Conservation (phyloP, 1,284 basidiomycete genomes). For the Tilletia horrida region DNA sequence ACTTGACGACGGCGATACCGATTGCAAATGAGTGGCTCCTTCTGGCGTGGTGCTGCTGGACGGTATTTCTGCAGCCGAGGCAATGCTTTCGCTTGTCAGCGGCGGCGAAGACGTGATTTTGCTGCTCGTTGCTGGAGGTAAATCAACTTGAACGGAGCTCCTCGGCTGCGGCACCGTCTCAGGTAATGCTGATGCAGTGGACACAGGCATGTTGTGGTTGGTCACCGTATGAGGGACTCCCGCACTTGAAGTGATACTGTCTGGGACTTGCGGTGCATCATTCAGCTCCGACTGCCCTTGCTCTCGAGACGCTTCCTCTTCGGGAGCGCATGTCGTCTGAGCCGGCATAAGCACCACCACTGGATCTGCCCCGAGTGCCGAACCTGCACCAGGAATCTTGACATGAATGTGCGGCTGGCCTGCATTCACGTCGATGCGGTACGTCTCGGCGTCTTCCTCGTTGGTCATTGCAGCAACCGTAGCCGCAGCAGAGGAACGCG, state of each 20-base stretch:
- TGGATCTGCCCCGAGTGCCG: constrained; percentile 9
- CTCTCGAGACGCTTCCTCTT: neutral
- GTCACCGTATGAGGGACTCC: too few relatives aligned
- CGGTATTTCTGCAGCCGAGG: neutral
- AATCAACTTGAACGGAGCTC: neutral
- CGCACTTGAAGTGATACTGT: too few relatives aligned
- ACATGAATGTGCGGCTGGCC: constrained; percentile 17
- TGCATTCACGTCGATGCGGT: constrained; percentile 10
- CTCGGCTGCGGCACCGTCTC: constrained; percentile 3
- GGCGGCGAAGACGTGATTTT: too few relatives aligned
- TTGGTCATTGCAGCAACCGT: neutral
- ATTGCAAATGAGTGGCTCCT: too few relatives aligned
- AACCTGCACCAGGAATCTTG: constrained; percentile 11
- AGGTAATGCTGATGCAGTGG: too few relatives aligned
- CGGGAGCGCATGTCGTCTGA: neutral
- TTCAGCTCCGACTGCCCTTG: too few relatives aligned
- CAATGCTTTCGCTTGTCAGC: neutral
- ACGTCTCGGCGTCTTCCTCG: constrained; percentile 7
- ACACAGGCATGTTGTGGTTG: too few relatives aligned
- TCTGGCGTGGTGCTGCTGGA: neutral
- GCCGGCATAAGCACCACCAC: neutral
- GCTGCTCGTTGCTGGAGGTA: neutral
- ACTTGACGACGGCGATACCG: too few relatives aligned
- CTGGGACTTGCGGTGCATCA: too few relatives aligned
- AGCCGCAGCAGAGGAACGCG: neutral